Conservation (phyloP, 2,329 filamentous ascomycete species). For the Diaporthe sp. region DNA sequence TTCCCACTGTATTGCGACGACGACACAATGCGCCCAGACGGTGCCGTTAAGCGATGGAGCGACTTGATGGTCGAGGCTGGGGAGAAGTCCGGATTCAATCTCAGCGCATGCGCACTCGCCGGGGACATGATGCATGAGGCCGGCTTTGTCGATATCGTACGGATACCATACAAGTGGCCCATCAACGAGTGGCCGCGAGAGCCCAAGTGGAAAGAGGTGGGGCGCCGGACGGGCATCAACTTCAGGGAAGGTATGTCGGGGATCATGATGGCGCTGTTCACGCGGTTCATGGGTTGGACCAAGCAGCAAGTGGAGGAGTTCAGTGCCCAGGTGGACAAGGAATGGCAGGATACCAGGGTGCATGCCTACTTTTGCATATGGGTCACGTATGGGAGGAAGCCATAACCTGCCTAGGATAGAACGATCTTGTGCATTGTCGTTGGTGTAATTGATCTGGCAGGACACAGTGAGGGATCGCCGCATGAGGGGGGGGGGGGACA, state of each 20-base stretch:
- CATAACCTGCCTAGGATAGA: conserved; percentile 31
- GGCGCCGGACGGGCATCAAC: conserved; percentile 38
- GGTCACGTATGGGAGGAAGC: conserved; percentile 48
- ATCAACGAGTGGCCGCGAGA: conserved; percentile 46
- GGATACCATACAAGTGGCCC: conserved; percentile 43
- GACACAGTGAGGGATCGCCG: background rate
- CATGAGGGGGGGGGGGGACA: background rate
- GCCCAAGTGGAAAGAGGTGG: conserved; percentile 44
- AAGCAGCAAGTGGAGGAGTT: conserved; percentile 45
- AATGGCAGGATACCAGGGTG: conserved; percentile 47
- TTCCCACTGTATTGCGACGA: conserved; percentile 51
- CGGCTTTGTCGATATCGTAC: conserved; percentile 40
- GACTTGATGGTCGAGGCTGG: conserved; percentile 50
- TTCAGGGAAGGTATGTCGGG: conserved; percentile 42
- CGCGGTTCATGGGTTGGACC: conserved; percentile 44
- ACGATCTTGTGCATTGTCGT: background rate
- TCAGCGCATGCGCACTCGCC: conserved; percentile 48
- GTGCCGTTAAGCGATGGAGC: conserved; percentile 48
- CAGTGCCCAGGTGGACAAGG: conserved; percentile 45
- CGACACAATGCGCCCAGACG: conserved; percentile 45
- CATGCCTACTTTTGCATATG: conserved; percentile 50
- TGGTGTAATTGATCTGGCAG: background rate
- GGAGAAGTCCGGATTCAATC: conserved; percentile 46
- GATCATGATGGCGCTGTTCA: conserved; percentile 46
- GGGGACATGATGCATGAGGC: conserved; percentile 46